phyloP scores from a whole-genome alignment of 139 green algal species.

The Chlamydomonas schloesseri region DNA sequence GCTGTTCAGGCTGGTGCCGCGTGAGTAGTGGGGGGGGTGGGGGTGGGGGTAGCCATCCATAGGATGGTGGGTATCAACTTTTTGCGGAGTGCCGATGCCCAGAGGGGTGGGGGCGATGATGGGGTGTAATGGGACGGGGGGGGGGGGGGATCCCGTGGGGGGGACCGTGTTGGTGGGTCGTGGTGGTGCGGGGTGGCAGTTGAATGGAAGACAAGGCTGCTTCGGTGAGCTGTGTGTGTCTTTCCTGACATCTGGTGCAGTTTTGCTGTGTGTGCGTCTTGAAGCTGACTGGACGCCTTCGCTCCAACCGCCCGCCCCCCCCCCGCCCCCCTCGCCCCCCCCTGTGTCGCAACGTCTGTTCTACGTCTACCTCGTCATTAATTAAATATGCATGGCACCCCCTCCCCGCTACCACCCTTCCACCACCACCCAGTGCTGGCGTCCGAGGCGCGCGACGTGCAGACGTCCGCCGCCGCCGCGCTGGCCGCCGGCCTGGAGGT shows the following conservation, averaged over 20 bases:
- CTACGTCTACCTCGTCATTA: not conserved
- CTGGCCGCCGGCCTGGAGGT: slow-evolving; percentile 56
- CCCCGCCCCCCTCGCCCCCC: slow-evolving; percentile 9
- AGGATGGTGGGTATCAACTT: too few relatives aligned
- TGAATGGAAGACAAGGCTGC: too few relatives aligned
- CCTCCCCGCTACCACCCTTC: slow-evolving; percentile 3
- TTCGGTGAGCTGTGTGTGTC: too few relatives aligned
- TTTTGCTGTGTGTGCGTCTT: too few relatives aligned
- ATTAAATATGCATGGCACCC: not conserved
- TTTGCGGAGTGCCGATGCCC: too few relatives aligned
- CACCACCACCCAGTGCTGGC: slow-evolving; percentile 1
- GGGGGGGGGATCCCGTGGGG: not conserved
- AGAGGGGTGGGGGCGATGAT: too few relatives aligned
- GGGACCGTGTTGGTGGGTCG: not conserved
- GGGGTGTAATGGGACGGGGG: too few relatives aligned
- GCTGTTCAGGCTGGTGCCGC: not conserved
- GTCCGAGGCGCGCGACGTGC: slow-evolving; percentile 59
- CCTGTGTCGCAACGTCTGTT: not conserved
- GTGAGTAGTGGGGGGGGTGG: not conserved
- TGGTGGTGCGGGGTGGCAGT: too few relatives aligned
- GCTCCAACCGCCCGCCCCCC: too few relatives aligned
- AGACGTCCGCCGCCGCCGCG: slow-evolving; percentile 54
- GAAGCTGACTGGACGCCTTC: too few relatives aligned
- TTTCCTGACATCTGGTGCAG: too few relatives aligned
- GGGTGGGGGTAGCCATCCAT: not conserved